A percentile compares a stretch with the other conserved stretches of the same genome.
Evolutionary conservation across 139 green algal genomes (phyloP).

Genomic region (Auxenochlorella pyrenoidosa): DNA sequence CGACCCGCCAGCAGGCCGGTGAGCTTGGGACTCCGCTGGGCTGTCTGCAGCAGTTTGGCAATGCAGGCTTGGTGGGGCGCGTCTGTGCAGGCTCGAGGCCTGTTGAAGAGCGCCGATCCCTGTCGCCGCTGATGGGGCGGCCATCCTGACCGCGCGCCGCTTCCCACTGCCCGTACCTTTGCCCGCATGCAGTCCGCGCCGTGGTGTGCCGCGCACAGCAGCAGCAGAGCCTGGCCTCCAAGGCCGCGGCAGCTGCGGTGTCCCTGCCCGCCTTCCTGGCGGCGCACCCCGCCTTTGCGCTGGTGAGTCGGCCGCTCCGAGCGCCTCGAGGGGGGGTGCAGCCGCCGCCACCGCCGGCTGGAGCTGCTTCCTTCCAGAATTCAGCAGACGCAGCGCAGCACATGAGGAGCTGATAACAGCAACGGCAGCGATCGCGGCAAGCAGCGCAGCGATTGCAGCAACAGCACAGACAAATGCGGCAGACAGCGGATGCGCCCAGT

Average conservation of each 20-base stretch:
- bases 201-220: constrained; percentile 56
- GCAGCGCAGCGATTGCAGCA: too few relatives aligned
- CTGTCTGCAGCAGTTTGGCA: background rate
- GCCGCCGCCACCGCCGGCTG: background rate
- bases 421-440: too few relatives aligned
- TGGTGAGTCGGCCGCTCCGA: constrained; percentile 32
- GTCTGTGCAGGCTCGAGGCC: background rate
- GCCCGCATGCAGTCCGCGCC: background rate
- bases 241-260: constrained; percentile 51
- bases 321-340: background rate
- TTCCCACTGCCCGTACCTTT: background rate
- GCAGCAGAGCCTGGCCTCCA: constrained; percentile 41
- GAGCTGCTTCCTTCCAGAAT: background rate
- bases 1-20: constrained; percentile 7
- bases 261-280: constrained; percentile 53
- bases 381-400: too few relatives aligned
- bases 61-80: background rate
- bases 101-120: background rate
- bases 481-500: too few relatives aligned
- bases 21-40: background rate
- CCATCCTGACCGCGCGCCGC: background rate
- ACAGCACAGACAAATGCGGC: too few relatives aligned
- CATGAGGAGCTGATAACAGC: too few relatives aligned
- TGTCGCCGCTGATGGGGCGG: too few relatives aligned
- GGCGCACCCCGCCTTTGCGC: constrained; percentile 55